Evolutionary conservation across 345 rosid species (phyloP).

Genomic region (Sapria himalayana): DNA sequence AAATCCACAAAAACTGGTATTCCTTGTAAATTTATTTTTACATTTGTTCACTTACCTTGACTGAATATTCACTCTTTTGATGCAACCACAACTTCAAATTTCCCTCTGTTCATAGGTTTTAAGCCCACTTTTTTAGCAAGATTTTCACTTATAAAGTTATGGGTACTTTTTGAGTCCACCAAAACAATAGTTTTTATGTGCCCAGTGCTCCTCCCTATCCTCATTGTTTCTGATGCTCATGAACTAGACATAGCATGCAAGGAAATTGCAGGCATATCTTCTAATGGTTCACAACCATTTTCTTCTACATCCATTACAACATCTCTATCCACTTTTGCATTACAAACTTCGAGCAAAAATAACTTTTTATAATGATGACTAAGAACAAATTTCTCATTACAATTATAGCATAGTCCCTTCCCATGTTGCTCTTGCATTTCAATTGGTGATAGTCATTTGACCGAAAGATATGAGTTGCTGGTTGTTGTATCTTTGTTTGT

Average conservation of each 20-base stretch:
- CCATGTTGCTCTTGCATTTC: neutral
- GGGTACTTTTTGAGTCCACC: neutral
- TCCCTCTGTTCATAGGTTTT: neutral
- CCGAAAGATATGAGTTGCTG: neutral
- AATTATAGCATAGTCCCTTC: neutral
- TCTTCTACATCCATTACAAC: neutral
- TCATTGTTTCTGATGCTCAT: neutral
- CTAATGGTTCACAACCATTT: neutral
- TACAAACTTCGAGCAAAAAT: neutral
- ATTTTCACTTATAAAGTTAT: constrained; percentile 6
- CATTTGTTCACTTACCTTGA: neutral
- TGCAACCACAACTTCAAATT: neutral
- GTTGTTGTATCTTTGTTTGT: no score
- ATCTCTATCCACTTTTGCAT: neutral
- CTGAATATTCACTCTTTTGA: constrained; percentile 1
- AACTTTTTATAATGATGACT: constrained; percentile 3
- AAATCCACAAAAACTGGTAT: neutral
- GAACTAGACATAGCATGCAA: neutral
- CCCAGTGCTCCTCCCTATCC: neutral
- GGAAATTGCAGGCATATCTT: neutral
- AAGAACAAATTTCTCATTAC: neutral
- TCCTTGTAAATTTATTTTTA: constrained; percentile 3
- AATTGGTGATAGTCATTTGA: neutral
- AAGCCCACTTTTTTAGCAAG: neutral
- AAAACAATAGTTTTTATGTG: neutral